phyloP scores from a whole-genome alignment of 1,284 basidiomycete genomes.

The Rhodotorula sp. region DNA sequence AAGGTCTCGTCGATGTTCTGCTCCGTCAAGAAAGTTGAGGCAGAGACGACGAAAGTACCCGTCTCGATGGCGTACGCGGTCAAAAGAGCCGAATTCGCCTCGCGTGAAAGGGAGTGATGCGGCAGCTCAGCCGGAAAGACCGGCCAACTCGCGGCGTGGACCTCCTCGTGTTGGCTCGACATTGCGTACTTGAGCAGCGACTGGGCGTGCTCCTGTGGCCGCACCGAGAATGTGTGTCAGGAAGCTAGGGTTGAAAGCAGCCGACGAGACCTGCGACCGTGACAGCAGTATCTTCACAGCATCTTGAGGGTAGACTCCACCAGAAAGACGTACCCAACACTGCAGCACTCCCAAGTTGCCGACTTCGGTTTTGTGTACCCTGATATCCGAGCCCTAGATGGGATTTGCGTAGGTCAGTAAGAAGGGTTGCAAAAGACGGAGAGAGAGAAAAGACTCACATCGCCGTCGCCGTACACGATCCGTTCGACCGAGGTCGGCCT shows the following conservation, averaged over 20 bases:
- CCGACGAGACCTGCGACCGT: no score
- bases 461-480: constrained; percentile 13
- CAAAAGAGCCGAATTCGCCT: background rate
- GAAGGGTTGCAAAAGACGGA: no score
- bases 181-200: constrained; percentile 11
- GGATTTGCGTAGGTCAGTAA: no score
- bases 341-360: constrained; percentile 11
- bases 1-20: constrained; percentile 14
- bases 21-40: constrained; percentile 5
- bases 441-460: background rate
- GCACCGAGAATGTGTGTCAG: no score
- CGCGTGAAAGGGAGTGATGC: constrained; percentile 3
- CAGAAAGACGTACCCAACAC: constrained; percentile 13
- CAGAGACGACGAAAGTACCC: constrained; percentile 14
- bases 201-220: constrained; percentile 10
- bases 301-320: no score
- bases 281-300: no score
- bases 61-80: constrained; percentile 18
- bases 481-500: constrained; percentile 13
- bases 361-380: constrained; percentile 16
- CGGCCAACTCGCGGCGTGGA: constrained; percentile 18
- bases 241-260: background rate
- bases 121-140: constrained; percentile 14
- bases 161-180: constrained; percentile 12
- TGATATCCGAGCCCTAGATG: constrained; percentile 13